phyloP scores from a whole-genome alignment of 164 flowering plant genomes.

The Protea cynaroides region DNA sequence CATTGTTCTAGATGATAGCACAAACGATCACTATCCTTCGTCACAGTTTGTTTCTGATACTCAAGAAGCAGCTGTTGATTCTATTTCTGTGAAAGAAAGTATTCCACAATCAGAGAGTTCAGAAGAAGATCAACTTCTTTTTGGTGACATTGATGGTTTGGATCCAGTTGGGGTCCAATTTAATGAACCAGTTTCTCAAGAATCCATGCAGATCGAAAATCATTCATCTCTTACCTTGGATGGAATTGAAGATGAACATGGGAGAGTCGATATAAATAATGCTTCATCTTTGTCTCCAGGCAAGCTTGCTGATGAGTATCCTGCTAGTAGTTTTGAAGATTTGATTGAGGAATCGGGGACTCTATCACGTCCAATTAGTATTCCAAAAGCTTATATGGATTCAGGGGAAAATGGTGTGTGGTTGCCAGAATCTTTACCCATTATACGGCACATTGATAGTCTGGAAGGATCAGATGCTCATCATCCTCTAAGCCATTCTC shows the following conservation, averaged over 20 bases:
- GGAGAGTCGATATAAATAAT: slow-evolving; percentile 4
- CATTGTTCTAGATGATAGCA: slow-evolving; percentile 14
- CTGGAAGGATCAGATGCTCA: slow-evolving; percentile 17
- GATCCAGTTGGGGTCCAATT: slow-evolving; percentile 11
- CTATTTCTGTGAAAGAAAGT: slow-evolving; percentile 3
- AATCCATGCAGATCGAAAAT: slow-evolving; percentile 19
- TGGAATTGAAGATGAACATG: slow-evolving; percentile 18
- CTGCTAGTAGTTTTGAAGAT: slow-evolving; percentile 15
- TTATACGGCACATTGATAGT: slow-evolving; percentile 25
- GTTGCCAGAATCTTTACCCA: slow-evolving; percentile 52
- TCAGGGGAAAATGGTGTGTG: slow-evolving; percentile 20
- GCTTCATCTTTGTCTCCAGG: slow-evolving; percentile 22
- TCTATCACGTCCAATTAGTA: slow-evolving; percentile 31
- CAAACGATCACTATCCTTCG: slow-evolving; percentile 9
- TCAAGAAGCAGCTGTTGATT: slow-evolving; percentile 12
- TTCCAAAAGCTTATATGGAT: slow-evolving; percentile 21
- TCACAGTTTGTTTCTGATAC: slow-evolving; percentile 10
- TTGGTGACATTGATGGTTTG: slow-evolving; percentile 40
- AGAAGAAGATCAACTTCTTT: slow-evolving; percentile 50
- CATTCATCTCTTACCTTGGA: slow-evolving; percentile 12
- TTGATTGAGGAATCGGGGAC: slow-evolving; percentile 20
- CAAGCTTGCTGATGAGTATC: slow-evolving; percentile 21
- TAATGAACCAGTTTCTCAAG: slow-evolving; percentile 16
- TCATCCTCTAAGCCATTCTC: slow-evolving; percentile 43
- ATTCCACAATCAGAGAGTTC: slow-evolving; percentile 18